Evolutionary conservation across 148 eudicot species (phyloP).

Genomic region (Salicornia ramosissima): DNA sequence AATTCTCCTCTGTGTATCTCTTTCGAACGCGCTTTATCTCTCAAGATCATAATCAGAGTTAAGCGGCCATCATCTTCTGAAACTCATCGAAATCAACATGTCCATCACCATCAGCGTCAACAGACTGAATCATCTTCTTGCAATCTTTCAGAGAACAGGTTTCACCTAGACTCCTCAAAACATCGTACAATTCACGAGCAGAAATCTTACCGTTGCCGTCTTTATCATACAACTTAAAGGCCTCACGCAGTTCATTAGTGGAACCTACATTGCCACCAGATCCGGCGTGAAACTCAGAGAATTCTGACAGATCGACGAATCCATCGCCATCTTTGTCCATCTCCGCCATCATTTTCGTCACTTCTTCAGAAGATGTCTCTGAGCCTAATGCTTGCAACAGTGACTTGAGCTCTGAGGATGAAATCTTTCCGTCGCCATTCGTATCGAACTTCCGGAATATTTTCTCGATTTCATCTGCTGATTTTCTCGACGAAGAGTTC

Average conservation of each 20-base stretch:
- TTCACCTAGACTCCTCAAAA: conserved; percentile 60
- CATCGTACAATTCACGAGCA: conserved; percentile 50
- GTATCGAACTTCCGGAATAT: conserved; percentile 68
- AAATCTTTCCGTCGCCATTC: conserved; percentile 76
- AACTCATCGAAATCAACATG: conserved; percentile 74
- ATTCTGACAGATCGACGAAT: conserved; percentile 56
- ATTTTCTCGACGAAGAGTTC: conserved; percentile 1
- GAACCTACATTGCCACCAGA: conserved; percentile 30
- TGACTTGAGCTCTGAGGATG: conserved; percentile 39
- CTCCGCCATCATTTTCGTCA: conserved; percentile 57
- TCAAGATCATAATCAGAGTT: neutral
- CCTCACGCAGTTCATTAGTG: conserved; percentile 48
- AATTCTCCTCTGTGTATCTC: neutral
- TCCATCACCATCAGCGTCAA: conserved; percentile 78
- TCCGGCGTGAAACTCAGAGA: conserved; percentile 51
- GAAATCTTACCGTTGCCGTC: conserved; percentile 69
- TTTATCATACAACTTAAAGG: conserved; percentile 60
- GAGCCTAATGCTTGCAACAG: conserved; percentile 57
- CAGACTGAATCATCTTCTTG: conserved; percentile 51
- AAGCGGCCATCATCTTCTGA: conserved; percentile 69
- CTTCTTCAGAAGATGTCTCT: conserved; percentile 45
- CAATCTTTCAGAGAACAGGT: conserved; percentile 51
- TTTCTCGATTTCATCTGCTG: conserved; percentile 31
- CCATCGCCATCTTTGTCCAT: conserved; percentile 83
- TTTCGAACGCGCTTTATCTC: neutral